Evolutionary conservation across 306 rosid species (phyloP), one percentile per base, ranked within the genome.

Genomic region (Alnus glutinosa): DNA sequence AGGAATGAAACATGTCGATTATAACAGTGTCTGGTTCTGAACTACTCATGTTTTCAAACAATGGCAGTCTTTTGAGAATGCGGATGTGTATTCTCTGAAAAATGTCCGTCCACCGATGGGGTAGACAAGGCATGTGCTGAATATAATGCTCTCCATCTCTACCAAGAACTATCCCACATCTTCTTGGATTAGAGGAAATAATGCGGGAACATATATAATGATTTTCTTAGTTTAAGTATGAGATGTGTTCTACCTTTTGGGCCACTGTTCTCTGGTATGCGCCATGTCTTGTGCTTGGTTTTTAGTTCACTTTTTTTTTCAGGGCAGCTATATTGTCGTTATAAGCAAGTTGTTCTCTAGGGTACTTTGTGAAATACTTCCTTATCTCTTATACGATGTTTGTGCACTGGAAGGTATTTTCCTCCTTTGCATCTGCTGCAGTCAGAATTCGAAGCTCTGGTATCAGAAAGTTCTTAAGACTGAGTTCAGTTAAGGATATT

Each of bases 351-450:
- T 57, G 68, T 73, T 74, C 55, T 78, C 49, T 70, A 47, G 74
- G 55, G 54, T 50, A 42, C 64, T 82, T 64, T 14, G 13, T 50
- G 77, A 82, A 81, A 36, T 83, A 37, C 79, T 49, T 81, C 67
- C 79, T 89, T 59, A 78, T 57, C 58, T 48, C 75, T 66, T 83
- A 82, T 55, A 19, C 61, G 7, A 64, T 75, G 42, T 83, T 67
- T 88, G 80, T 51, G 57, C 76, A 78, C 57, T 89, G 85, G 75
- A 87, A 92, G 97, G 92, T 94, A 63, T 83, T 88, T 85, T 88
- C 87, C 73, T 85, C 97, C 83, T 92, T 91, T 86, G 90, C 97
- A 76, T 54, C 85, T 61, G 98, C 97, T 61, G 82, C 89, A 75
- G 82, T 94, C 88, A 86, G 83, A 85, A 89, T 91, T 87, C 89